Evolutionary conservation across 306 rosid species (phyloP).

Genomic region (Pyrus bretschneideri): DNA sequence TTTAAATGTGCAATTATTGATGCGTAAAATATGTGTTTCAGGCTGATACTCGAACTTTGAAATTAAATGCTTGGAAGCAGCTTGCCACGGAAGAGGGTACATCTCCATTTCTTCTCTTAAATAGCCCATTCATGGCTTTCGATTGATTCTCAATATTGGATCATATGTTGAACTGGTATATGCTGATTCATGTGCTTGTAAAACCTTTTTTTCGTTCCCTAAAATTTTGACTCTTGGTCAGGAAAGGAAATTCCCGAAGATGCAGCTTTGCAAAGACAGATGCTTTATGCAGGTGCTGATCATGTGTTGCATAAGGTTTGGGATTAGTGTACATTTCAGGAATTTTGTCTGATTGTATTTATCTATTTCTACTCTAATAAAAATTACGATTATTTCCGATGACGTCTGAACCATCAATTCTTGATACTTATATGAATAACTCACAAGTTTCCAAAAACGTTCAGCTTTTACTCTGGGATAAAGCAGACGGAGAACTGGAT

Average conservation of each 20-base stretch:
- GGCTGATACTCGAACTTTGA: slow-evolving; percentile 82
- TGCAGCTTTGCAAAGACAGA: slow-evolving; percentile 44
- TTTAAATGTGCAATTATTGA: slow-evolving; percentile 2
- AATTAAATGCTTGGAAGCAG: slow-evolving; percentile 79
- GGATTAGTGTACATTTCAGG: slow-evolving; percentile 1
- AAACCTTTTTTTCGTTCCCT: not conserved
- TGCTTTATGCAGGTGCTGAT: slow-evolving; percentile 72
- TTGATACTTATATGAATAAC: not conserved
- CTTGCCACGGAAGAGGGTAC: slow-evolving; percentile 84
- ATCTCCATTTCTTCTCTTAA: slow-evolving; percentile 9
- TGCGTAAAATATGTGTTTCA: slow-evolving; percentile 36
- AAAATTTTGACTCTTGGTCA: slow-evolving; percentile 18
- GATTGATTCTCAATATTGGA: not conserved
- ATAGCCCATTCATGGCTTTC: not conserved
- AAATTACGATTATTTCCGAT: not conserved
- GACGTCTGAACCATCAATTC: not conserved
- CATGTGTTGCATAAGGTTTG: slow-evolving; percentile 70
- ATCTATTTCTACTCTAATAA: not conserved
- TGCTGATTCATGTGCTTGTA: not conserved
- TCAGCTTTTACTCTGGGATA: slow-evolving; percentile 64
- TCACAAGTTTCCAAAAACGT: slow-evolving; percentile 25
- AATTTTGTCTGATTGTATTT: not conserved
- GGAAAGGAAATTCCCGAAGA: slow-evolving; percentile 74
- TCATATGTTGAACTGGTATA: not conserved
- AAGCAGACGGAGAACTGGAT: slow-evolving; percentile 49